phyloP scores from a whole-genome alignment of 2,329 filamentous ascomycete species.

The Diaporthe sp. region DNA sequence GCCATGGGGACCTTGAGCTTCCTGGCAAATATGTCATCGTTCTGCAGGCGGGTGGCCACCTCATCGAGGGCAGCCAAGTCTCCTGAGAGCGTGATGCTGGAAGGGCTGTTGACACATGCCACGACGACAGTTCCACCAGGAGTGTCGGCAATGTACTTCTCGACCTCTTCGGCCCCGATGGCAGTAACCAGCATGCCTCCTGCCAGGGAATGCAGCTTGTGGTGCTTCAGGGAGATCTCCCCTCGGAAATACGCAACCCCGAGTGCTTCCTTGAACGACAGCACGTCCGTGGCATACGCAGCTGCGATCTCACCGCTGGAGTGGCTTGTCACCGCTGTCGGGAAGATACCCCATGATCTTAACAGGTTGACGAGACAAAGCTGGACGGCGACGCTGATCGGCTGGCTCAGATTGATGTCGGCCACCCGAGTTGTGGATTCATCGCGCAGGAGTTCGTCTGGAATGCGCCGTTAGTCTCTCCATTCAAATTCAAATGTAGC shows the following conservation, averaged over 20 bases:
- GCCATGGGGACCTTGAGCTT: constrained; percentile 41
- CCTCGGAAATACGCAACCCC: constrained; percentile 10
- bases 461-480: neutral
- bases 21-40: constrained; percentile 42
- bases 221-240: neutral
- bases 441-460: constrained; percentile 36
- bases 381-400: constrained; percentile 59
- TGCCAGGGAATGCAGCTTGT: constrained; percentile 27
- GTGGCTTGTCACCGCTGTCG: constrained; percentile 49
- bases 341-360: constrained; percentile 42
- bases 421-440: constrained; percentile 40
- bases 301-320: constrained; percentile 53
- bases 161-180: constrained; percentile 4
- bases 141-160: neutral
- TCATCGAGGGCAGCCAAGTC: constrained; percentile 40
- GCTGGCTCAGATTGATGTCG: constrained; percentile 45
- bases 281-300: constrained; percentile 47
- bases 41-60: constrained; percentile 38
- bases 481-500: constrained; percentile 26
- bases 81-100: constrained; percentile 49
- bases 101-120: constrained; percentile 36
- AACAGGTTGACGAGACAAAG: constrained; percentile 53
- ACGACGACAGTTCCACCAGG: constrained; percentile 26
- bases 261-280: neutral
- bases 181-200: constrained; percentile 3